Base-by-base conservation (phyloP, 2,329 filamentous ascomycete genomes). In the Botrytis cinerea region DNA sequence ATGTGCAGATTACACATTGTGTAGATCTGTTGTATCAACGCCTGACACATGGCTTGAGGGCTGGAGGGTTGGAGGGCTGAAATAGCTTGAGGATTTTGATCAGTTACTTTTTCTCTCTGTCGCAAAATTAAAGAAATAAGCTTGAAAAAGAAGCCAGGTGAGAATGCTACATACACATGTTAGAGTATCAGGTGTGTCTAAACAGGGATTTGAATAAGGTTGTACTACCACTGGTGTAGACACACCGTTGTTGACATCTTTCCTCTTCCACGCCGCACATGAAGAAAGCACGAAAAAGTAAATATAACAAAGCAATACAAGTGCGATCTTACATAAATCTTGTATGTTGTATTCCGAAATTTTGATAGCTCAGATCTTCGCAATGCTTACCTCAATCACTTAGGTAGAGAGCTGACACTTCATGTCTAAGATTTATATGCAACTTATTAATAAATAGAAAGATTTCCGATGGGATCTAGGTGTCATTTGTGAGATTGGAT, bases 301-400 rank as follows among this genome's bases (percentile, higher is more conserved):
- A 35, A 28, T 32, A 5, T 9, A 57, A 32, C 20, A 32, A 43
- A 57, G 66, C 38, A 68, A 45, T 51, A 57, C 28, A 32, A 57
- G 25, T 7, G 38, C 10, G 18, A 69, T 69, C n/a, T 57, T 32
- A 25, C 63, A 38, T 63, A 28, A 32, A 28, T 64, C 18, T 32
- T 64, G 20, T n/a, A 43, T 57, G 57, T 35, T 43, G 48, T 38
- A 45, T 25, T 57, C 38, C 51, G 40, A 20, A 32, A 32, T 43
- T 45, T 69, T 12, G 66, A 69, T 45, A 69, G 66, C 35, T 69
- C 48, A 59, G 48, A 69, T 69, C 54, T 28, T 69, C n/a, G 48
- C 10, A 22, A 32, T 43, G 35, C 22, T 48, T 68, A 28, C 48
- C 66, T 68, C 22, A 68, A 57, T 68, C 14, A 35, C 46, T 28